Evolutionary conservation across 2,329 filamentous ascomycete species (phyloP), one percentile per base, ranked within the genome.

Genomic region (Huntiella moniliformis): DNA sequence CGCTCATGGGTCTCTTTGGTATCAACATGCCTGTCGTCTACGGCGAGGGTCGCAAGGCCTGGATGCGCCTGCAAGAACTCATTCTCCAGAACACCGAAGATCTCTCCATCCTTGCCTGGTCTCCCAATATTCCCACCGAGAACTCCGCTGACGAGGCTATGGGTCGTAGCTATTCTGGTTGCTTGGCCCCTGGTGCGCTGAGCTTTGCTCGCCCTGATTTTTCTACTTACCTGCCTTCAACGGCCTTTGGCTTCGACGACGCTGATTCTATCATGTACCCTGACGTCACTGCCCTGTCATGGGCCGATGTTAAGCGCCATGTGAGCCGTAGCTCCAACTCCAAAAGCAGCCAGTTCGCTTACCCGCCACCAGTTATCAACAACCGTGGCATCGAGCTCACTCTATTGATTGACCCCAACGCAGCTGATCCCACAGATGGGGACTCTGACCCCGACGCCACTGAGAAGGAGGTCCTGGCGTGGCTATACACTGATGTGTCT

Each of bases 91-190:
- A 43, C 12, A 54, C 58, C 0, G 53, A 57, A 8, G 61, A 63
- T 46, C 58, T 63, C 28, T 59, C 56, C 4, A 51, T 63, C 1
- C 59, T 64, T 8, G 56, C 56, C 4, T 60, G 51, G 49, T 51
- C 51, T 3, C 49, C 49, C 3, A 42, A 41, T 17, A 47, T 48
- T 13, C 32, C 32, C 18, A 22, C 33, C 12, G 39, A 48, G 18
- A 36, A 39, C 3, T 22, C 35, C 22, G 40, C 8, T 2, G 39
- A 46, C 6, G 34, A 4, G 15, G 18, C 22, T 17, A 16, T 17
- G 4, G 35, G 28, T 37, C 36, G 42, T 3, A 34, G 38, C 8
- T 46, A 46, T 15, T 46, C 47, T 1, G 45, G 44, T 4, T 46
- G 45, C 12, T 17, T 52, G 13, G 50, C 51, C 4, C 51, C 46